Conservation (phyloP, 139 green algal genomes). For the Chlorella vulgaris region DNA sequence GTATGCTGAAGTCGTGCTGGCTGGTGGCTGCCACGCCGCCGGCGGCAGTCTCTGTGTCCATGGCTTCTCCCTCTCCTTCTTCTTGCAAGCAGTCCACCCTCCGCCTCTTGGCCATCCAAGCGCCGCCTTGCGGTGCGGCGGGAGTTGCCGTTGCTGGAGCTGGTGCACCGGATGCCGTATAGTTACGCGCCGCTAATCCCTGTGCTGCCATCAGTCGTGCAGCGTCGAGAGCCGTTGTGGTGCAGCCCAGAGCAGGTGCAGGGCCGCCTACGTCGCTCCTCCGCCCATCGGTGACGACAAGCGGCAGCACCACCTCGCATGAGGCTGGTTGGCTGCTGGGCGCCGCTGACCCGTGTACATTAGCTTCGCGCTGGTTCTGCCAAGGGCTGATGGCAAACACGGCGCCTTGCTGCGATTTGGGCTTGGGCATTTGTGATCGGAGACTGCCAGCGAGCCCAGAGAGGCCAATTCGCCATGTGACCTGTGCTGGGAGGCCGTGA, state of each 20-base stretch:
- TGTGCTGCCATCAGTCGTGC: too few species aligned
- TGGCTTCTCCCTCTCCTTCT: too few species aligned
- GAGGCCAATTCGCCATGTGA: too few species aligned
- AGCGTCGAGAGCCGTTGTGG: background rate
- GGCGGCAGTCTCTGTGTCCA: too few species aligned
- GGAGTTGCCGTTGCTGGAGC: background rate
- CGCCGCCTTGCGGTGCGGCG: background rate
- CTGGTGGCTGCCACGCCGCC: too few species aligned
- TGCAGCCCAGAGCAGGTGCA: background rate
- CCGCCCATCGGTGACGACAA: background rate
- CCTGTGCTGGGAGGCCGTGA: too few species aligned
- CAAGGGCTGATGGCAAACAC: background rate
- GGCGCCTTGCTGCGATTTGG: background rate
- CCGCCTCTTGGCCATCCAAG: conserved; percentile 20
- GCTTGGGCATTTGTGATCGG: background rate
- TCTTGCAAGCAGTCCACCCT: too few species aligned
- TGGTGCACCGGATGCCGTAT: background rate
- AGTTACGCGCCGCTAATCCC: background rate
- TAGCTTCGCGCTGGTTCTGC: background rate
- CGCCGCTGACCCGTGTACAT: background rate
- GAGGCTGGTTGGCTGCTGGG: background rate
- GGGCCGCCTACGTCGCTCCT: background rate
- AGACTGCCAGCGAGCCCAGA: too few species aligned
- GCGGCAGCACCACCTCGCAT: conserved; percentile 8
- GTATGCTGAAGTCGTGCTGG: too few species aligned